Percentiles rank a stretch among this genome's conserved stretches.
Evolutionary conservation across 768 basidiomycete species (phyloP).

Genomic region (Hypholoma fasciculare): DNA sequence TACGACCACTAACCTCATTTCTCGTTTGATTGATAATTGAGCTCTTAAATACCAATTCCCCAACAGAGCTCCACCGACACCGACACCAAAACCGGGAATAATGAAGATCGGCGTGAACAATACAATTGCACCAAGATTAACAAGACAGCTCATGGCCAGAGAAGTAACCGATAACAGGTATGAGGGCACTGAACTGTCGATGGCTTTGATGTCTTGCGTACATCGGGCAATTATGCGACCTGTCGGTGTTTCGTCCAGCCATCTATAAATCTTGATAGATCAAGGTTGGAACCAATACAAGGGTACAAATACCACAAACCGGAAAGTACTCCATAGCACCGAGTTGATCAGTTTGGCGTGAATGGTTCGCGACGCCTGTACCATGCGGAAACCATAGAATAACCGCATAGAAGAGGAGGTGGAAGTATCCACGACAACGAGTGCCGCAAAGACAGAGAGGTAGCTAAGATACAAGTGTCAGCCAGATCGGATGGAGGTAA

Average conservation of each 20-base stretch:
- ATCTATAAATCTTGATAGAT: slow-evolving; percentile 17
- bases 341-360: slow-evolving; percentile 12
- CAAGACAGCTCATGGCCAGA: slow-evolving; percentile 31
- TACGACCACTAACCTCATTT: slow-evolving; percentile 25
- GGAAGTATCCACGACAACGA: background rate
- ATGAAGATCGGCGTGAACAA: slow-evolving; percentile 42
- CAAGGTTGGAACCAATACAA: background rate
- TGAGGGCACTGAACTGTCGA: slow-evolving; percentile 39
- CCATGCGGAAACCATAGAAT: slow-evolving; percentile 41
- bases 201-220: slow-evolving; percentile 28
- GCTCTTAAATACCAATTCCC: slow-evolving; percentile 42
- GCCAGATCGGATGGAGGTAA: background rate
- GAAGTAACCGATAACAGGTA: slow-evolving; percentile 11
- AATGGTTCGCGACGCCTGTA: slow-evolving; percentile 14
- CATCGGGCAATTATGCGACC: slow-evolving; percentile 17
- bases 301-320: slow-evolving; percentile 3
- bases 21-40: slow-evolving; percentile 43
- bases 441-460: background rate
- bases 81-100: slow-evolving; percentile 39
- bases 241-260: slow-evolving; percentile 25
- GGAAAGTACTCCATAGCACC: slow-evolving; percentile 12
- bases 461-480: slow-evolving; percentile 3
- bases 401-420: slow-evolving; percentile 6
- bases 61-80: slow-evolving; percentile 38
- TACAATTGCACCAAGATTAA: slow-evolving; percentile 37